These are phyloP conservation scores for Dothistroma septosporum DNA, from an alignment of 2,329 filamentous ascomycete species.

Conservation along the genomic window DNA sequence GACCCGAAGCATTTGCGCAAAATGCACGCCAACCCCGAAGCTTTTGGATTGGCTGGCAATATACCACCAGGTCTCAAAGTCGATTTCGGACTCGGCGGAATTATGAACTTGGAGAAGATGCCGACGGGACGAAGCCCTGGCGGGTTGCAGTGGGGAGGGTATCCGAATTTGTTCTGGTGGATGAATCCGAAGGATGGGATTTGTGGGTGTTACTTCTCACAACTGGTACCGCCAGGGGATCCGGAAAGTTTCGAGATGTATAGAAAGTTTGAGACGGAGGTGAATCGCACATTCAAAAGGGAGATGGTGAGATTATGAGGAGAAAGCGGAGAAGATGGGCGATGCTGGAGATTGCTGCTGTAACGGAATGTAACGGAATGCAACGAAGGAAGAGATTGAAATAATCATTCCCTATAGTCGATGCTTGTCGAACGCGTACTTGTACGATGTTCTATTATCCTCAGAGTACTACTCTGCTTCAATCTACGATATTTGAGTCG, in stretches of 20 bases:
- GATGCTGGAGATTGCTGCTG: too few relatives aligned
- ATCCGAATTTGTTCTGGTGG: conserved; percentile 46
- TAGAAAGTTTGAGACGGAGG: conserved; percentile 37
- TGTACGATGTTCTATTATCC: too few relatives aligned
- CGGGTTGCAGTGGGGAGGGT: conserved; percentile 44
- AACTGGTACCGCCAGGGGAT: conserved; percentile 43
- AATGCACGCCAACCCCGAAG: conserved; percentile 12
- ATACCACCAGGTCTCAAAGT: conserved; percentile 27
- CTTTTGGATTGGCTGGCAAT: conserved; percentile 34
- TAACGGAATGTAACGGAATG: too few relatives aligned
- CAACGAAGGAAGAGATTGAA: too few relatives aligned
- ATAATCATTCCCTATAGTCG: too few relatives aligned
- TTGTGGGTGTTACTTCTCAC: conserved; percentile 38
- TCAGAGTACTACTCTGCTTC: too few relatives aligned
- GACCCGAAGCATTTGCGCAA: conserved; percentile 18
- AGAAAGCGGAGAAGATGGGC: too few relatives aligned
- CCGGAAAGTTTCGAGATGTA: conserved; percentile 33
- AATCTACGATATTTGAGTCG: too few relatives aligned
- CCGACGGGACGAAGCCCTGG: conserved; percentile 37
- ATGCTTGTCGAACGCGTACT: too few relatives aligned
- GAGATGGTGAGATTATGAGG: background rate
- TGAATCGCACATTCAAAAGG: conserved; percentile 32
- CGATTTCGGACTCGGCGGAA: conserved; percentile 42
- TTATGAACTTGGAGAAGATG: conserved; percentile 38
- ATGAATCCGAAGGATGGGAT: conserved; percentile 39